These are phyloP conservation scores for Arabidopsis lyrata DNA, from an alignment of 441 rosid species.

Conservation along the genomic window DNA sequence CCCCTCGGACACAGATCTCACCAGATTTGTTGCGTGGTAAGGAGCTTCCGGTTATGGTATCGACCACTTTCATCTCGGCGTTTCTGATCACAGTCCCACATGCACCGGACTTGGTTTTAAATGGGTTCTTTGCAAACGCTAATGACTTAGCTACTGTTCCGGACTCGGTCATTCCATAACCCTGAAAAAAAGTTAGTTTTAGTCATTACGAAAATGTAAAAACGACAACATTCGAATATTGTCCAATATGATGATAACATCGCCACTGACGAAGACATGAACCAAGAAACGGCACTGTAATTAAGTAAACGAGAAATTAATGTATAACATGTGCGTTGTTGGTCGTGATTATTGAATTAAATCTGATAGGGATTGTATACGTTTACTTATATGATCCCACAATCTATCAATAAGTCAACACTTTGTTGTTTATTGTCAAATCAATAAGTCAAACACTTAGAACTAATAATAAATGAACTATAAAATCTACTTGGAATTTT, in stretches of 20 bases:
- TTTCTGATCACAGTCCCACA: slow-evolving; percentile 90
- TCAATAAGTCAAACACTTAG: slow-evolving; percentile 7
- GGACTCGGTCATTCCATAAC: slow-evolving; percentile 94
- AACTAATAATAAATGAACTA: slow-evolving; percentile 3
- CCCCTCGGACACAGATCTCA: slow-evolving; percentile 82
- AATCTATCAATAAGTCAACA: slow-evolving; percentile 12
- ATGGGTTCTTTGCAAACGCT: slow-evolving; percentile 78
- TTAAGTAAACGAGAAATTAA: slow-evolving; percentile 14
- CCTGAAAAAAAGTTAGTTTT: slow-evolving; percentile 45
- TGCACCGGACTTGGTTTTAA: slow-evolving; percentile 57
- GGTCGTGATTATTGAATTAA: slow-evolving; percentile 17
- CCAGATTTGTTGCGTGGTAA: slow-evolving; percentile 66
- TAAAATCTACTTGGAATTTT: neutral
- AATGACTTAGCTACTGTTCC: slow-evolving; percentile 80
- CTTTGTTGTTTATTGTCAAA: slow-evolving; percentile 1
- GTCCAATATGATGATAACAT: neutral
- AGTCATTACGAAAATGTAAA: slow-evolving; percentile 5
- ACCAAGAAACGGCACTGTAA: slow-evolving; percentile 13
- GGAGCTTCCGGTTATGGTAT: slow-evolving; percentile 70
- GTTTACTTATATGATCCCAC: slow-evolving; percentile 28
- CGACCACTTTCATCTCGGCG: slow-evolving; percentile 83
- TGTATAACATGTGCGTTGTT: slow-evolving; percentile 22
- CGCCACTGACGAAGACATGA: slow-evolving; percentile 26
- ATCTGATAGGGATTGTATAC: neutral
- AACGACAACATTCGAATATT: slow-evolving; percentile 9